Evolutionary conservation across 805 yeast species (phyloP).

Genomic region (Candida ovalis): DNA sequence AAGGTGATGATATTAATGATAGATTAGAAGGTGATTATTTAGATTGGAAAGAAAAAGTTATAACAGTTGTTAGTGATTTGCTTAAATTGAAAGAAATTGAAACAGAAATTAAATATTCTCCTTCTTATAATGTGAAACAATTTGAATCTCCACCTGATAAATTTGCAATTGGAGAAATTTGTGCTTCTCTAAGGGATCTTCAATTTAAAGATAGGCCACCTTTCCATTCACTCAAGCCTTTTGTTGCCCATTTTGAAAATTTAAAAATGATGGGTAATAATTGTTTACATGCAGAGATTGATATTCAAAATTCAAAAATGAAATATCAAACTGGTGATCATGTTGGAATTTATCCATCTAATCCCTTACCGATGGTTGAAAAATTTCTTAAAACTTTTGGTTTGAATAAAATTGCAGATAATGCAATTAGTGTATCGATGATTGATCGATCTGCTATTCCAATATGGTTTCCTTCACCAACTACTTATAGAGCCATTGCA

Average conservation of each 20-base stretch:
- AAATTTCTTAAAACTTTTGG: constrained; percentile 59
- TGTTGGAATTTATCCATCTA: constrained; percentile 85
- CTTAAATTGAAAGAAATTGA: constrained; percentile 65
- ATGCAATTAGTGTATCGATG: constrained; percentile 56
- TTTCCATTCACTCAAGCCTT: constrained; percentile 45
- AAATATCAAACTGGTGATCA: constrained; percentile 92
- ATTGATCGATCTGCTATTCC: constrained; percentile 54
- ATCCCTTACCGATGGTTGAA: constrained; percentile 61
- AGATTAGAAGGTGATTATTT: constrained; percentile 87
- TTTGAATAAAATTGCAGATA: constrained; percentile 42
- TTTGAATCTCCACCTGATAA: constrained; percentile 8
- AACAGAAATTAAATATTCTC: constrained; percentile 54
- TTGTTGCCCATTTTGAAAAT: constrained; percentile 53
- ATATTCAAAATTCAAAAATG: constrained; percentile 60
- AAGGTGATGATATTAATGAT: constrained; percentile 90
- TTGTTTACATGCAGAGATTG: constrained; percentile 82
- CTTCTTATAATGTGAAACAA: constrained; percentile 46
- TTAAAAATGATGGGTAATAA: constrained; percentile 68
- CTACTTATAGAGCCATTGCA: constrained; percentile 72
- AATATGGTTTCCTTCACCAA: constrained; percentile 62
- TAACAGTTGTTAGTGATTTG: constrained; percentile 54
- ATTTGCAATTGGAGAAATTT: constrained; percentile 28
- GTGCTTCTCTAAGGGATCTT: constrained; percentile 14
- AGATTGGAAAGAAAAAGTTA: constrained; percentile 82
- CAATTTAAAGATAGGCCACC: constrained; percentile 19